Base-by-base conservation (phyloP, 805 yeast genomes). In the Cephaloascus albidus region DNA sequence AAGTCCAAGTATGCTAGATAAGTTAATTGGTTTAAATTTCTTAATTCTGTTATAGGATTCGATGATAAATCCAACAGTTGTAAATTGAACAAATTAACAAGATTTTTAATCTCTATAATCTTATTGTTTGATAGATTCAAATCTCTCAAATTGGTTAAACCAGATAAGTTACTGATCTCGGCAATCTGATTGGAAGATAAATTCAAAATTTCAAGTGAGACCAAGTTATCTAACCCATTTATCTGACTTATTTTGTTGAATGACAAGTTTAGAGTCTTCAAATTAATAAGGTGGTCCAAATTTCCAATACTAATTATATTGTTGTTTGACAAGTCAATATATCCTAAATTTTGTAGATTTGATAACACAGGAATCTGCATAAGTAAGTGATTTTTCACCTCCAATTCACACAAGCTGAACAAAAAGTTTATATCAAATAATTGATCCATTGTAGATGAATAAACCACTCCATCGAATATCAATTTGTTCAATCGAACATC, bases 101-200 rank as follows among this genome's bases (percentile, higher is more conserved):
- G 28, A 23, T 64, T 54, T 35, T 23, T 6, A 12, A 84, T 77
- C 33, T 51, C 58, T 35, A 74, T 69, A 36, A 87, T 72, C 41
- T 77, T 70, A 59, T 93, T 93, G 18, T 97, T 98, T 10, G 97
- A 98, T 32, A 93, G 68, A 59, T 93, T 98, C 40, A 93, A 63
- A 47, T 82, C 84, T 38, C 61, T 72, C 46, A 93, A 59, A 17
- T 74, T 66, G 2, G 55, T 58, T 41, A 87, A 65, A 1, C 69
- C 66, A 12, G 74, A 76, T 37, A 90, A 48, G 48, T 81, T 79
- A 47, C 77, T 79, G 47, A 93, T 86, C 43, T 74, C 80, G 14
- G 72, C 58, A 40, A 93, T 86, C 51, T 77, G 83, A 58, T 93
- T 93, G 54, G 90, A 97, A 32, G 94, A 95, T 59, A 93, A 78